Conservation (phyloP, 805 yeast species). For the Candida pini region DNA sequence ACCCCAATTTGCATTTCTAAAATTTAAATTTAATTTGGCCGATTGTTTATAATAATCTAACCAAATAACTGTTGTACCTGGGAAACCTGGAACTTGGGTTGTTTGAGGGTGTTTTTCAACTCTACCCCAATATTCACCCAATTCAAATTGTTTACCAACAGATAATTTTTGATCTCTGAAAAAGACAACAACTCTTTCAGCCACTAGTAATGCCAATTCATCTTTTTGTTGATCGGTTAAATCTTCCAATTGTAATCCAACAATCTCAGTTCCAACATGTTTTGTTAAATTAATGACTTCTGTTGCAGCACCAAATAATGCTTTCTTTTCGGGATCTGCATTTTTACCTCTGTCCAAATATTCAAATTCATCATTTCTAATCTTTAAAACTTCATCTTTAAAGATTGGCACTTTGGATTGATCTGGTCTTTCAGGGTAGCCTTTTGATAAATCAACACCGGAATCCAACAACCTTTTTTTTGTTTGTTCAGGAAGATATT, state of each 20-base stretch:
- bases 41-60: constrained; percentile 34
- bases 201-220: constrained; percentile 39
- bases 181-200: constrained; percentile 44
- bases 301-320: constrained; percentile 35
- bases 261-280: constrained; percentile 52
- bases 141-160: constrained; percentile 32
- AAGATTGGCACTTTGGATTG: constrained; percentile 30
- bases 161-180: constrained; percentile 37
- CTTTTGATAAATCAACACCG: constrained; percentile 32
- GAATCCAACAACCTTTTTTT: constrained; percentile 28
- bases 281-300: constrained; percentile 37
- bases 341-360: constrained; percentile 10
- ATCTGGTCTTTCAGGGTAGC: constrained; percentile 37
- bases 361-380: constrained; percentile 23
- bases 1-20: too few relatives aligned
- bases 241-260: constrained; percentile 37
- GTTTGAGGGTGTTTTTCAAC: constrained; percentile 34
- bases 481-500: constrained; percentile 23
- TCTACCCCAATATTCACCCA: constrained; percentile 39
- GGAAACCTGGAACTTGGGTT: constrained; percentile 28
- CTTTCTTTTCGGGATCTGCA: constrained; percentile 28
- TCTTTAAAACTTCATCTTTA: constrained; percentile 34
- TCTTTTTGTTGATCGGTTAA: constrained; percentile 36
- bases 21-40: constrained; percentile 26
- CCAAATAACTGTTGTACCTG: constrained; percentile 30